Evolutionary conservation across 345 rosid genomes (phyloP).

Genomic region (Atalantia buxifolia): DNA sequence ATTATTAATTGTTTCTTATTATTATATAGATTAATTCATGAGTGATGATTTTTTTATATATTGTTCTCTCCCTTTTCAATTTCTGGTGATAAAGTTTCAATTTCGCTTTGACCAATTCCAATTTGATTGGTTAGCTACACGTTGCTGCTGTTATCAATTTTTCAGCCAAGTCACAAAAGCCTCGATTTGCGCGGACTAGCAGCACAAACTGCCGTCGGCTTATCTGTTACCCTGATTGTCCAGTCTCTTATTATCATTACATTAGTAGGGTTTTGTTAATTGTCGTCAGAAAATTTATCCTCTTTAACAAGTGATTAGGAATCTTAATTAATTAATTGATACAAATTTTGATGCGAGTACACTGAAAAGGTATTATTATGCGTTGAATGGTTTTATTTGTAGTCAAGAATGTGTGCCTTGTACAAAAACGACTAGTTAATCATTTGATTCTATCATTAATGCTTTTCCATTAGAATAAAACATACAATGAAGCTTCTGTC

Average conservation of each 20-base stretch:
- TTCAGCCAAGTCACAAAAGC: background rate
- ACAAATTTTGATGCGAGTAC: background rate
- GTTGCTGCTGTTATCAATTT: background rate
- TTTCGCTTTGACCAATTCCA: background rate
- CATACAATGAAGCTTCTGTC: background rate
- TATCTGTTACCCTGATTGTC: background rate
- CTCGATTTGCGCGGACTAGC: background rate
- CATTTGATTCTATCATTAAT: background rate
- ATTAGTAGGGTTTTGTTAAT: background rate
- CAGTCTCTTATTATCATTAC: background rate
- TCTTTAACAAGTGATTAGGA: background rate
- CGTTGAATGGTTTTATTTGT: background rate
- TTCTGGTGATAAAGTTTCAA: conserved; percentile 1
- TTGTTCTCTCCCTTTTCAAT: background rate
- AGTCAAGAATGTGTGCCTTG: background rate
- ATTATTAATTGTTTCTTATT: too few species aligned
- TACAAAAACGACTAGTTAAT: background rate
- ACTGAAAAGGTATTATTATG: too few species aligned
- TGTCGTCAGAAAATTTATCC: background rate
- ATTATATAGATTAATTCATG: too few species aligned
- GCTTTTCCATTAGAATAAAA: background rate
- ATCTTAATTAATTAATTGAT: background rate
- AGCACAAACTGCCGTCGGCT: background rate
- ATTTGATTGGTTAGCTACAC: background rate
- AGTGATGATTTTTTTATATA: background rate